Evolutionary conservation across 306 rosid species (phyloP), one percentile per base, ranked within the genome.

Genomic region (Castanea mollissima): DNA sequence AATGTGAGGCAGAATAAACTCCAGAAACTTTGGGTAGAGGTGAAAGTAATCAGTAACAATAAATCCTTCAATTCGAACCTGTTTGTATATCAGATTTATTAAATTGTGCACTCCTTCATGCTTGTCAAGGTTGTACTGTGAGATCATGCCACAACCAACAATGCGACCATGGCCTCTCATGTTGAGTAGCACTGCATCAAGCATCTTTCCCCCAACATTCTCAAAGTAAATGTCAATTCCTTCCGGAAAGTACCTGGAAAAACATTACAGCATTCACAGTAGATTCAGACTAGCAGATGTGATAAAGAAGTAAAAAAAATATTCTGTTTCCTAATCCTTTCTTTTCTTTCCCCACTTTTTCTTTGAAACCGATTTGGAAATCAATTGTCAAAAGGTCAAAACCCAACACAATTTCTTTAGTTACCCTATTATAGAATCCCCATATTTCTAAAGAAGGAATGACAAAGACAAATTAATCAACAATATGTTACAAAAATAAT

Each of bases 41-140:
- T 80, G 82, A 73, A n/a, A 56, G 41, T 77, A 78, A 62, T 71
- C 76, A 1, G 8, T 4, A 62, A 31, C 75, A 14, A 38, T 0
- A 41, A 81, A 85, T 0, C 88, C 85, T 74, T 81, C 58, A 25
- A 85, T 77, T 5, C 55, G 76, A 41, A 78, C 4, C 21, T 73
- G 71, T 32, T 81, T 78, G 4, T 1, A 0, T 2, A 81, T 46
- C 13, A 85, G 38, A 32, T 6, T 1, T 46, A 19, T 12, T 13
- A 85, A 35, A 49, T 85, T 85, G 1, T 78, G 85, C 3, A 81
- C 83, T 0, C 88, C 85, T 73, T 85, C 85, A 5, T 34, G 59
- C 78, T 85, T 35, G 13, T 75, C 81, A 10, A 81, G 83, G 46
- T 85, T 81, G 85, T 85, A 81, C 73, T 81, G 85, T 12, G 88